Percentiles rank a stretch among this genome's conserved stretches.
Evolutionary conservation across 495 filamentous ascomycete genomes (phyloP).

Genomic region (Aspergillus asperescens): DNA sequence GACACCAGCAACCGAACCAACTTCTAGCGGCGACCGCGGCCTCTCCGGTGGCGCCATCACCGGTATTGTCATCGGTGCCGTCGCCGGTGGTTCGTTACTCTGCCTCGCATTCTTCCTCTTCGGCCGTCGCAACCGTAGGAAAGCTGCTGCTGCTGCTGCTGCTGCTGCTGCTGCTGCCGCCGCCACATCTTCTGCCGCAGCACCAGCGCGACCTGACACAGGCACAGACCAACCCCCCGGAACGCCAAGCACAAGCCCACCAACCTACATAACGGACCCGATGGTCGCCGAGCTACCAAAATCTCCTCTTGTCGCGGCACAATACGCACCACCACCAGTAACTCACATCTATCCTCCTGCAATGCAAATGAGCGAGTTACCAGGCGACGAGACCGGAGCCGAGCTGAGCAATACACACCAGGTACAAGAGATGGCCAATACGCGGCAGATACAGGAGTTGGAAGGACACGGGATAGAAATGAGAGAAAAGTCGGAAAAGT

Average conservation of each 20-base stretch:
- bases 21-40: background rate
- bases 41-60: conserved; percentile 25
- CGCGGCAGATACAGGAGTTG: background rate
- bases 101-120: conserved; percentile 32
- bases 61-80: conserved; percentile 34
- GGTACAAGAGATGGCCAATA: background rate
- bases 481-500: background rate
- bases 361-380: background rate
- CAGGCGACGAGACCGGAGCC: background rate
- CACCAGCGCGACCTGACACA: background rate
- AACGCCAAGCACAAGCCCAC: background rate
- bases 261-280: background rate
- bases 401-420: conserved; percentile 2
- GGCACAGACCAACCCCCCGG: background rate
- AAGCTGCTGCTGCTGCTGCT: background rate
- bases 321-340: background rate
- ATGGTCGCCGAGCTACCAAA: conserved; percentile 3
- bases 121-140: conserved; percentile 9
- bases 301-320: background rate
- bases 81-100: conserved; percentile 35
- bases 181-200: no score
- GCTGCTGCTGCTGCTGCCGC: background rate
- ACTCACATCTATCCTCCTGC: background rate
- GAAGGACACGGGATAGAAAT: background rate
- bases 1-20: background rate